Evolutionary conservation across 2,329 filamentous ascomycete genomes (phyloP), one percentile per base, ranked within the genome.

Genomic region (Colletotrichum godetiae): DNA sequence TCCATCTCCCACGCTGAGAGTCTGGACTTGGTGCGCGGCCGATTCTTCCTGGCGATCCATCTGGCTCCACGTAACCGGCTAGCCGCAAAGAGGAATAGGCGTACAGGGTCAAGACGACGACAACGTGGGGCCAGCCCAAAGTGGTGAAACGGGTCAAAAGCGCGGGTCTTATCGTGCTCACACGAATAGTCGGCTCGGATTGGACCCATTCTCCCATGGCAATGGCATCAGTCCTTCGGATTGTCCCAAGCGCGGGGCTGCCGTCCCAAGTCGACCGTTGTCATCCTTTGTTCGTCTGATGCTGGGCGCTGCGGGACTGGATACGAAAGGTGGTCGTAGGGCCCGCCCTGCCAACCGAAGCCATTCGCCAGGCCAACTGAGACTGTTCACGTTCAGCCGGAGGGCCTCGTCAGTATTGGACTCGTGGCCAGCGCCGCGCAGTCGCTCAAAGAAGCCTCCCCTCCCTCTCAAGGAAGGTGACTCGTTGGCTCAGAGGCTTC

Each of bases 281-380:
- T 55, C 70, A 56, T 59, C 29, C 55, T 65, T 70, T 69, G 60
- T 73, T 73, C 61, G 57, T 73, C 67, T 57, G 67, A 70, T 66
- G 60, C 55, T 73, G 60, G 15, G 31, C 33, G 52, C 52, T 31
- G 62, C 52, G 15, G 62, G 33, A 46, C 27, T n/a, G 29, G 19
- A 52, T 61, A 70, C 60, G 35, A 57, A 61, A 52, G 27, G 13
- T n/a, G 29, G 29, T 49, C 13, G 49, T 42, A 59, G 27, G 46
- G 59, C 59, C 35, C 33, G 55, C 56, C 46, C 42, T 46, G 35
- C 29, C 49, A 24, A 42, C 27, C 59, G 52, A 24, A 59, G 53
- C 49, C 37, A 35, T 29, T 35, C 22, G 35, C 31, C n/a, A 56
- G 42, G n/a, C 35, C 67, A 58, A 57, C 60, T 73, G 67, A 59